Evolutionary conservation across 805 yeast species (phyloP).

Genomic region (Suhomyces sp.): DNA sequence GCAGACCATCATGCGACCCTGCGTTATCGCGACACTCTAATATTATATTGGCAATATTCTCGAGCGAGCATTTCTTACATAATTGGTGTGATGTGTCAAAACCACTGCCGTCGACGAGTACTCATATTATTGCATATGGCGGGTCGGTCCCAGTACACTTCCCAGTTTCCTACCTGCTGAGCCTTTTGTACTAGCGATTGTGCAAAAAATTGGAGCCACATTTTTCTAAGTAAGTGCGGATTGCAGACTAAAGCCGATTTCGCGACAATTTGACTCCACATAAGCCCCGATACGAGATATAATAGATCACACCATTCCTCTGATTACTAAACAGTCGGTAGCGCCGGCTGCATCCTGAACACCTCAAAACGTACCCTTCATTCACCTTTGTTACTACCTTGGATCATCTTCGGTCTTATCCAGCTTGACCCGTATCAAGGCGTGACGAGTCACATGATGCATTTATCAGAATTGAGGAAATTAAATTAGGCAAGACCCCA

Average conservation of each 20-base stretch:
- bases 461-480: not conserved
- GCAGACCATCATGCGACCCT: not conserved
- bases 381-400: no score
- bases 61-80: not conserved
- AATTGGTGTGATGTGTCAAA: not conserved
- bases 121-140: not conserved
- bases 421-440: not conserved
- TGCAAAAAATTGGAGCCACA: not conserved
- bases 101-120: not conserved
- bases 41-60: not conserved
- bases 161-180: not conserved
- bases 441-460: not conserved
- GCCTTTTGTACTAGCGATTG: not conserved
- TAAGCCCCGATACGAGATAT: not conserved
- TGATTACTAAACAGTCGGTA: not conserved
- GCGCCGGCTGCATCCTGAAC: not conserved
- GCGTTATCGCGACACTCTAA: not conserved
- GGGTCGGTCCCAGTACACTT: not conserved
- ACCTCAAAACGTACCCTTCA: no score
- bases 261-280: not conserved
- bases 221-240: not conserved
- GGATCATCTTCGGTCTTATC: no score
- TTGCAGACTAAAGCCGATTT: not conserved
- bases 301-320: not conserved
- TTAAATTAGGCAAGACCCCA: conserved; percentile 6